phyloP scores from a whole-genome alignment of 306 rosid genomes.

The Vigna hirtella region DNA sequence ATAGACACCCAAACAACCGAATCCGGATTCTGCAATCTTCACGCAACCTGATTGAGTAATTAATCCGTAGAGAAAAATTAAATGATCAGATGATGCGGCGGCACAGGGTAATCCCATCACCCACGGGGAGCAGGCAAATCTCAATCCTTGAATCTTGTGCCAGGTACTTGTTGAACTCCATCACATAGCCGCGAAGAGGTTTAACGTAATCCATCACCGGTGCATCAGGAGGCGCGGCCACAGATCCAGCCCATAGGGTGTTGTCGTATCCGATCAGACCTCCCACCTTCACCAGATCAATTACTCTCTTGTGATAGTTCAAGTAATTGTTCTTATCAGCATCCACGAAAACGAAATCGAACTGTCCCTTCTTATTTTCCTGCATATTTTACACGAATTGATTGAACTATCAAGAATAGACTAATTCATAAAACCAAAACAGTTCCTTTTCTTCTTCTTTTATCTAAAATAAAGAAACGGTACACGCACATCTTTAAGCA shows the following conservation, averaged over 20 bases:
- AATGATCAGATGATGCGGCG: constrained; percentile 62
- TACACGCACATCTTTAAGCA: constrained; percentile 65
- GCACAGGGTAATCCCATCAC: constrained; percentile 86
- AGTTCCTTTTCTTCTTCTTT: not conserved
- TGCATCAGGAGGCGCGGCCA: constrained; percentile 75
- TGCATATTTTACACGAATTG: constrained; percentile 26
- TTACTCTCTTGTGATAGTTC: constrained; percentile 82
- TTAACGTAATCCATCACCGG: constrained; percentile 61
- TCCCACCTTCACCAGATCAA: constrained; percentile 79
- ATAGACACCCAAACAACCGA: no score
- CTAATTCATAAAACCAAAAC: not conserved
- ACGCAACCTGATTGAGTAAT: not conserved
- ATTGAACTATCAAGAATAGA: not conserved
- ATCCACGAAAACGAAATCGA: constrained; percentile 80
- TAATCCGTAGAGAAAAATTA: not conserved
- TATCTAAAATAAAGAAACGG: not conserved
- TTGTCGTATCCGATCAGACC: constrained; percentile 89
- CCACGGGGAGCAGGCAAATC: constrained; percentile 78
- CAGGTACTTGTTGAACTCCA: constrained; percentile 79
- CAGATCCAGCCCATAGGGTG: constrained; percentile 89
- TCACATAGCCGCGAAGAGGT: constrained; percentile 53
- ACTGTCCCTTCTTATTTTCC: constrained; percentile 68
- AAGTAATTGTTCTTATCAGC: constrained; percentile 90
- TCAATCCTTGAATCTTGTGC: constrained; percentile 84
- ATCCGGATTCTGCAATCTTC: not conserved